phyloP scores from a whole-genome alignment of 2,329 filamentous ascomycete species.

The Fusarium clavum region DNA sequence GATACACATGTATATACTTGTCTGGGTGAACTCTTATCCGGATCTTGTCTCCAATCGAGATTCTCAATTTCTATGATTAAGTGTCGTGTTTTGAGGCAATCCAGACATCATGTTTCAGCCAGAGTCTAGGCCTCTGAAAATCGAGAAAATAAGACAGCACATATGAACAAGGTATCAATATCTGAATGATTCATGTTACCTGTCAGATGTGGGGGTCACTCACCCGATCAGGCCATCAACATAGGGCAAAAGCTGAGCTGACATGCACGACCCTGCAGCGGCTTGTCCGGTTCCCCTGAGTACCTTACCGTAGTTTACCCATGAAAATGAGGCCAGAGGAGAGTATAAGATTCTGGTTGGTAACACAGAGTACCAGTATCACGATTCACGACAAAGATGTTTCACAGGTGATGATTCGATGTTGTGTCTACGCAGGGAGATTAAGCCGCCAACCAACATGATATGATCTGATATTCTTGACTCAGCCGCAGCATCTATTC shows the following conservation, averaged over 20 bases:
- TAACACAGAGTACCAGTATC: not conserved
- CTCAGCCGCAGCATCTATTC: not conserved
- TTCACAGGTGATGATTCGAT: not conserved
- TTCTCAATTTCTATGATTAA: not conserved
- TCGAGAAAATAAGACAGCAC: not conserved
- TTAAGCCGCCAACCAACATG: not conserved
- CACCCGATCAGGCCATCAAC: not conserved
- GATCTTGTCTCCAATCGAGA: not conserved
- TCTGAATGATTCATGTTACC: slow-evolving; percentile 13
- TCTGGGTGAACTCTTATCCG: too few species aligned
- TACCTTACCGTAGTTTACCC: not conserved
- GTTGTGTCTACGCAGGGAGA: not conserved
- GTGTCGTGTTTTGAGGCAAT: not conserved
- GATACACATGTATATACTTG: too few species aligned
- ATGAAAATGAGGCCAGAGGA: slow-evolving; percentile 5
- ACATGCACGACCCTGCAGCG: slow-evolving; percentile 18
- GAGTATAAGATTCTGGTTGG: not conserved
- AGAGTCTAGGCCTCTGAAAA: not conserved
- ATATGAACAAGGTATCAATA: not conserved
- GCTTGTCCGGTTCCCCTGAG: not conserved
- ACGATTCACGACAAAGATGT: not conserved
- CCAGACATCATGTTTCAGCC: not conserved
- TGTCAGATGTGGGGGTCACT: slow-evolving; percentile 8
- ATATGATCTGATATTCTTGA: not conserved
- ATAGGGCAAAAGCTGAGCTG: slow-evolving; percentile 4